phyloP scores from a whole-genome alignment of 1,284 basidiomycete genomes.

The Papiliotrema nemorosa region DNA sequence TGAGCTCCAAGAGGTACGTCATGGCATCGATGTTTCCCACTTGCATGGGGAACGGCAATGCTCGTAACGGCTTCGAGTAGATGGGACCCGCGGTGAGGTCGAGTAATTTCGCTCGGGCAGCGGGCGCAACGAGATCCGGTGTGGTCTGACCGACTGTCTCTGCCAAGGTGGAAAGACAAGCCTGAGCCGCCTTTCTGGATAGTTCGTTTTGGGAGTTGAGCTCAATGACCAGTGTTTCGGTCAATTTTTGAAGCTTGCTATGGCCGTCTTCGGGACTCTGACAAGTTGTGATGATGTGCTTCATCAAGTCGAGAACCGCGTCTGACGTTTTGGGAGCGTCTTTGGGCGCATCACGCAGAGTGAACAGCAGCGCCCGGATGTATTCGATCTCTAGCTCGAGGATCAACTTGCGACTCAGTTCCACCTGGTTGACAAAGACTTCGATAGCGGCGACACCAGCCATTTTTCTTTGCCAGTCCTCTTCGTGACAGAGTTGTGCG shows the following conservation, averaged over 20 bases:
- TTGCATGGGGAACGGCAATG: constrained; percentile 91
- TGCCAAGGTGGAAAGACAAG: constrained; percentile 76
- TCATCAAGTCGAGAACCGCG: constrained; percentile 73
- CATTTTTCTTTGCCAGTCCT: constrained; percentile 79
- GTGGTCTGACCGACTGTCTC: constrained; percentile 69
- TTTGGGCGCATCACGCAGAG: constrained; percentile 91
- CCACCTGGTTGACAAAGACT: constrained; percentile 67
- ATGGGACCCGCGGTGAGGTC: constrained; percentile 61
- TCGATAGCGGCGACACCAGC: constrained; percentile 81
- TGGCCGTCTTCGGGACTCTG: constrained; percentile 52
- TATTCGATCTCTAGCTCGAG: constrained; percentile 87
- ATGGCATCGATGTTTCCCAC: constrained; percentile 98
- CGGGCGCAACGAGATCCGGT: constrained; percentile 68
- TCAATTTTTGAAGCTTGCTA: constrained; percentile 56
- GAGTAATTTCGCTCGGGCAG: constrained; percentile 83
- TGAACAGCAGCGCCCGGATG: constrained; percentile 84
- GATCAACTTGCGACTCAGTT: constrained; percentile 75
- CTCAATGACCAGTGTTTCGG: constrained; percentile 85
- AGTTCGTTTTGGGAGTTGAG: constrained; percentile 81
- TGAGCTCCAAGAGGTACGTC: constrained; percentile 80
- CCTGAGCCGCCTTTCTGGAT: constrained; percentile 80
- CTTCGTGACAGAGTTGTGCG: constrained; percentile 79
- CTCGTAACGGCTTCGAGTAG: constrained; percentile 94
- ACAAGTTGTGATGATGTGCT: constrained; percentile 70
- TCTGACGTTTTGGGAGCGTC: constrained; percentile 82